Percentiles rank a stretch among this genome's conserved stretches.
These are phyloP conservation scores for Candida maltosa DNA, from an alignment of 805 yeast species.

Conservation along the genomic window DNA sequence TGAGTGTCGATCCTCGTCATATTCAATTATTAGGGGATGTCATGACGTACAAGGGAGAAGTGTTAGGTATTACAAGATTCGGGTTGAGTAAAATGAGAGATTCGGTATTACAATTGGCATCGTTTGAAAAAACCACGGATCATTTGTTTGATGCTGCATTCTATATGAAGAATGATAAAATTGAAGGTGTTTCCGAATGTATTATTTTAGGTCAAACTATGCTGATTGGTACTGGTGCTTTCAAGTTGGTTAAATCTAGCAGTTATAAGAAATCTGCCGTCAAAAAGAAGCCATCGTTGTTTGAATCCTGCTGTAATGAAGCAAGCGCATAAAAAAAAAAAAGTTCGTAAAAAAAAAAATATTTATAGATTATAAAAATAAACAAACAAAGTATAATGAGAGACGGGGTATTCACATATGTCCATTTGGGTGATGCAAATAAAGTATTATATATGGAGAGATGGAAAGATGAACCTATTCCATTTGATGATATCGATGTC, in stretches of 20 bases:
- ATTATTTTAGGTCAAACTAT: slow-evolving; percentile 96
- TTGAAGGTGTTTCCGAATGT: slow-evolving; percentile 97
- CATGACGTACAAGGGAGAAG: slow-evolving; percentile 98
- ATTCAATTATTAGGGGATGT: slow-evolving; percentile 96
- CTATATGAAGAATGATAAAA: slow-evolving; percentile 91
- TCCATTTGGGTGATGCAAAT: slow-evolving; percentile 36
- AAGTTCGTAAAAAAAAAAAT: neutral
- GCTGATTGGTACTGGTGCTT: slow-evolving; percentile 96
- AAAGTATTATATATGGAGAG: slow-evolving; percentile 39
- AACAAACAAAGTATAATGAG: slow-evolving; percentile 7
- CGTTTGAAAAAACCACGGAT: slow-evolving; percentile 97
- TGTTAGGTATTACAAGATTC: slow-evolving; percentile 94
- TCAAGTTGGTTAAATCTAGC: slow-evolving; percentile 71
- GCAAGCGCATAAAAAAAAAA: neutral
- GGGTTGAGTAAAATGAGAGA: slow-evolving; percentile 99
- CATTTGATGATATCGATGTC: slow-evolving; percentile 42
- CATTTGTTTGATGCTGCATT: slow-evolving; percentile 97
- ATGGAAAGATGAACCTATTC: slow-evolving; percentile 39
- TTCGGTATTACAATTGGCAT: slow-evolving; percentile 92
- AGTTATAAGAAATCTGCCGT: slow-evolving; percentile 42
- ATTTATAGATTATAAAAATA: neutral
- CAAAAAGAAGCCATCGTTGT: slow-evolving; percentile 40
- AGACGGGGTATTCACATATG: slow-evolving; percentile 23
- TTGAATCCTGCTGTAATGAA: slow-evolving; percentile 28
- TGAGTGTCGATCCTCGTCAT: slow-evolving; percentile 99